Conservation (phyloP, 2,329 filamentous ascomycete genomes). For the Trichoderma simmonsii region DNA sequence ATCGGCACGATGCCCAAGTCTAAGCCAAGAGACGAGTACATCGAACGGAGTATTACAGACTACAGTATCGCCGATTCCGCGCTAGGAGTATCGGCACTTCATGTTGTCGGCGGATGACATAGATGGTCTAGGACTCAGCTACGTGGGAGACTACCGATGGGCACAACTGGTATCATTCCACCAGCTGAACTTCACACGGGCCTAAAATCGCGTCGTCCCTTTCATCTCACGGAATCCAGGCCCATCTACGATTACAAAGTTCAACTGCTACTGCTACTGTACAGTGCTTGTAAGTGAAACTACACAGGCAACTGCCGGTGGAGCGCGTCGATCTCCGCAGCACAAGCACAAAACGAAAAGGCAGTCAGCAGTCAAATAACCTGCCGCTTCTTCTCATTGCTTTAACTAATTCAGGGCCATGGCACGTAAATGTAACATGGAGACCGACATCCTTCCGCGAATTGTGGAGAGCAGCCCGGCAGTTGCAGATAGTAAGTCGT, state of each 20-base stretch:
- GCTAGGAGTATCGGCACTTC: neutral
- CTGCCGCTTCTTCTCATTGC: neutral
- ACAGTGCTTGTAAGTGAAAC: neutral
- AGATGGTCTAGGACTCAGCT: neutral
- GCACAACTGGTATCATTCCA: neutral
- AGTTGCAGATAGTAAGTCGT: neutral
- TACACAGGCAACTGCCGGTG: neutral
- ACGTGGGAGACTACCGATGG: neutral
- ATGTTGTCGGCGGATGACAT: neutral
- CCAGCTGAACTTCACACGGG: neutral
- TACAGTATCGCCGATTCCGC: neutral
- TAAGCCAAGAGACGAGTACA: neutral
- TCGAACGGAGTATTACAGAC: neutral
- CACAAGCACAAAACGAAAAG: neutral
- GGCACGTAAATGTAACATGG: neutral
- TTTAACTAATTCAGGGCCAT: neutral
- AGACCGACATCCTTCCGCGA: neutral
- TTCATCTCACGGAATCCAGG: neutral
- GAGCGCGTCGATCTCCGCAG: neutral
- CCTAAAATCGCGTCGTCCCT: neutral
- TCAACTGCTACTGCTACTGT: neutral
- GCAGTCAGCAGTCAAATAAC: neutral
- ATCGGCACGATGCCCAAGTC: constrained; percentile 1
- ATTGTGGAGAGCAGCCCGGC: constrained; percentile 9
- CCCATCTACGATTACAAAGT: neutral